Conservation (phyloP, 805 yeast species). For the Nakazawaea wyomingensis region DNA sequence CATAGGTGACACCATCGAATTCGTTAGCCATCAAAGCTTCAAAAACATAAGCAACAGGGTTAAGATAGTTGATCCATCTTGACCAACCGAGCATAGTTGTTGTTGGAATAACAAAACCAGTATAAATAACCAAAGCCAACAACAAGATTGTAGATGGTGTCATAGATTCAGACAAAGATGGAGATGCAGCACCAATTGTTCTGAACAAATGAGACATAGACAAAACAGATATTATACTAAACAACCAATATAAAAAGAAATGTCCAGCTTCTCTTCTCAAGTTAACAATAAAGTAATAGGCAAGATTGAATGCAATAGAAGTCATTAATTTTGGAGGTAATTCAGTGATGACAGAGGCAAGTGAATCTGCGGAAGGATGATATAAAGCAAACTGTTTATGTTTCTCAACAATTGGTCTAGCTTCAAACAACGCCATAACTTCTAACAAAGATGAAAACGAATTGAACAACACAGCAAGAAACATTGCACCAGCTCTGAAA, state of each 20-base stretch:
- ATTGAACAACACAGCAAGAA: slow-evolving; percentile 35
- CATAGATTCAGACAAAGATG: slow-evolving; percentile 34
- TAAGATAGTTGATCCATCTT: slow-evolving; percentile 42
- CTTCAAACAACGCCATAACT: slow-evolving; percentile 36
- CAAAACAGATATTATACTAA: slow-evolving; percentile 38
- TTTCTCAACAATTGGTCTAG: slow-evolving; percentile 53
- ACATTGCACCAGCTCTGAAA: slow-evolving; percentile 32
- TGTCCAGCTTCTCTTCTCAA: slow-evolving; percentile 48
- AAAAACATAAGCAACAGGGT: slow-evolving; percentile 40
- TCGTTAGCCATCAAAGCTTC: slow-evolving; percentile 43
- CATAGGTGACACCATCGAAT: slow-evolving; percentile 33
- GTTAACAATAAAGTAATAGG: slow-evolving; percentile 49
- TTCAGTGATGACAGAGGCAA: slow-evolving; percentile 57
- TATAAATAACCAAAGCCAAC: slow-evolving; percentile 34
- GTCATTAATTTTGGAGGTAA: slow-evolving; percentile 44
- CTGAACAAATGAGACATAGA: slow-evolving; percentile 53
- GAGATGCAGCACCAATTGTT: slow-evolving; percentile 32
- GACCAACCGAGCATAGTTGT: slow-evolving; percentile 44
- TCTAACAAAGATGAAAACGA: slow-evolving; percentile 41
- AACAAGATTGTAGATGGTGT: slow-evolving; percentile 38
- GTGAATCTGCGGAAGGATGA: slow-evolving; percentile 60
- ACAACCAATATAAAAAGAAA: slow-evolving; percentile 48
- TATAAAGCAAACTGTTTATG: slow-evolving; percentile 54
- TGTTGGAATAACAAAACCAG: slow-evolving; percentile 44
- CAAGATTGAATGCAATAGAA: slow-evolving; percentile 41